Evolutionary conservation across 352 stramenopile genomes (phyloP).

Genomic region (Pilasporangium apinafurcum): DNA sequence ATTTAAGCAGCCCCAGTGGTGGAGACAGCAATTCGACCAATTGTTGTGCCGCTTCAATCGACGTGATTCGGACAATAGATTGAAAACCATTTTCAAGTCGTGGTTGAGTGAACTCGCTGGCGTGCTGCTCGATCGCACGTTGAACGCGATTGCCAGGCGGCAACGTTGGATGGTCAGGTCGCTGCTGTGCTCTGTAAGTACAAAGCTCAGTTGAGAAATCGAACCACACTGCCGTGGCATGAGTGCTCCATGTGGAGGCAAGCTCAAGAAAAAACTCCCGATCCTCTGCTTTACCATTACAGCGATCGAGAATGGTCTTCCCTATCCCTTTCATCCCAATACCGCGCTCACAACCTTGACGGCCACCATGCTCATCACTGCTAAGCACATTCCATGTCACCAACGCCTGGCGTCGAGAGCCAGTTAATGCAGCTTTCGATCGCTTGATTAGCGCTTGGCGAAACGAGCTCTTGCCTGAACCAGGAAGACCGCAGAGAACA

Average conservation of each 20-base stretch:
- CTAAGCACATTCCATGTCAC: conserved; percentile 37
- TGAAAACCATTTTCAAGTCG: conserved; percentile 40
- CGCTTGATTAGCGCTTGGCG: conserved; percentile 36
- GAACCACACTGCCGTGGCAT: conserved; percentile 59
- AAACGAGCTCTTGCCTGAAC: conserved; percentile 62
- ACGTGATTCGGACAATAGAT: conserved; percentile 43
- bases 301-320: conserved; percentile 46
- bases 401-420: conserved; percentile 1
- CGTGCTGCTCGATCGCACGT: conserved; percentile 35
- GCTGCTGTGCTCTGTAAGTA: conserved; percentile 35
- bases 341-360: conserved; percentile 25
- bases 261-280: conserved; percentile 34
- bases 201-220: conserved; percentile 37
- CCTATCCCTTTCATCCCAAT: conserved; percentile 8
- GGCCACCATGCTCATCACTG: conserved; percentile 43
- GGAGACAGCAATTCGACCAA: conserved; percentile 25
- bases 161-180: conserved; percentile 32
- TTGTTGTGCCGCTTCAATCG: conserved; percentile 26
- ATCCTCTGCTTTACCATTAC: conserved; percentile 41
- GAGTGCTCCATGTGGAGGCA: conserved; percentile 35
- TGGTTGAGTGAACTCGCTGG: conserved; percentile 26
- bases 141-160: conserved; percentile 31
- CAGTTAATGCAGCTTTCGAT: conserved; percentile 2
- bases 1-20: conserved; percentile 44
- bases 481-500: conserved; percentile 47